A percentile compares a stretch with the other conserved stretches of the same genome.
Evolutionary conservation across 1,284 basidiomycete species (phyloP).

Genomic region (Trichosporon coremiiforme): DNA sequence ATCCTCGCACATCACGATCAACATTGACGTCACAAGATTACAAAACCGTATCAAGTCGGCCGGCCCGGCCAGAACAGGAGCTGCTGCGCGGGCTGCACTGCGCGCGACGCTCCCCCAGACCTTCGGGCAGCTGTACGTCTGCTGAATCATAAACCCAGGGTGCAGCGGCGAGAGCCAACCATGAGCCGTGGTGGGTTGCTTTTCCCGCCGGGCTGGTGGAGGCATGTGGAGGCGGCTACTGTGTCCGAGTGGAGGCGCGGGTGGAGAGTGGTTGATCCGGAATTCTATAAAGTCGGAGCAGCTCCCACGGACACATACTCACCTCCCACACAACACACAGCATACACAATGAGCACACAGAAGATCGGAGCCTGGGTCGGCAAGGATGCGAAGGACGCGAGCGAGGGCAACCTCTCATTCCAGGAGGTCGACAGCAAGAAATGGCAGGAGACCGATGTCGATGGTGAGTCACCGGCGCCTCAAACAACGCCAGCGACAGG

Average conservation of each 20-base stretch:
- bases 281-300: background rate
- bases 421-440: slow-evolving; percentile 51
- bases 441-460: slow-evolving; percentile 55
- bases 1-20: background rate
- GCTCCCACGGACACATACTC: background rate
- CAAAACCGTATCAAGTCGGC: too few relatives aligned
- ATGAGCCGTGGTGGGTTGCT: background rate
- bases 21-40: background rate
- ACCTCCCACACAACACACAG: background rate
- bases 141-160: background rate
- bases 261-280: slow-evolving; percentile 2
- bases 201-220: background rate
- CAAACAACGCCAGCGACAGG: background rate
- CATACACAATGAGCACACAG: slow-evolving; percentile 13
- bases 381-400: slow-evolving; percentile 40
- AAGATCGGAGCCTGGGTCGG: slow-evolving; percentile 52
- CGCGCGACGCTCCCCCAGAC: background rate
- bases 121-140: background rate
- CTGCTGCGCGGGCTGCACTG: too few relatives aligned
- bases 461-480: slow-evolving; percentile 38
- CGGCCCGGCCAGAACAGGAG: too few relatives aligned
- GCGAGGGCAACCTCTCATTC: slow-evolving; percentile 53
- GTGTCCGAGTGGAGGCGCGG: background rate
- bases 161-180: background rate
- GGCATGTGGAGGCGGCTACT: background rate